phyloP scores from a whole-genome alignment of 495 filamentous ascomycete genomes.

The Aspergillus sparsus region DNA sequence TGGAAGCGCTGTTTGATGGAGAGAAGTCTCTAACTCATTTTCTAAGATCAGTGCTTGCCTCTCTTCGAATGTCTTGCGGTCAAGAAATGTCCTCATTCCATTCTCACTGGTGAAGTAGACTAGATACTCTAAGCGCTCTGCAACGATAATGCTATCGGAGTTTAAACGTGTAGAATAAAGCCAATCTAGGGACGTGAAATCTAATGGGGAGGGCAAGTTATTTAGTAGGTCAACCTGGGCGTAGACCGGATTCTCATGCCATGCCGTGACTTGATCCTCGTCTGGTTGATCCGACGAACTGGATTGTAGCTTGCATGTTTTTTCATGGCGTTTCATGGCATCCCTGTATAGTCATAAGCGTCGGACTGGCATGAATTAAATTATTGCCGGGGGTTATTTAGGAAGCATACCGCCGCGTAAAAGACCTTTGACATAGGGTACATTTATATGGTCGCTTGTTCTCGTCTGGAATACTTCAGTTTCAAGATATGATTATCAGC shows the following conservation, averaged over 20 bases:
- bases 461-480: constrained; percentile 17
- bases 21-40: not conserved
- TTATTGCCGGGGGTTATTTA: not conserved
- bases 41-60: constrained; percentile 22
- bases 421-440: constrained; percentile 19
- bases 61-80: constrained; percentile 22
- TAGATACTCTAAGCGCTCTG: constrained; percentile 29
- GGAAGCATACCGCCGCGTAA: constrained; percentile 19
- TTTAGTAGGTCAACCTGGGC: not conserved
- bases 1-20: not conserved
- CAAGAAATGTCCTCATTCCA: constrained; percentile 30
- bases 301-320: constrained; percentile 27
- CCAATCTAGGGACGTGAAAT: constrained; percentile 27
- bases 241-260: not conserved
- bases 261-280: not conserved
- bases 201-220: constrained; percentile 16
- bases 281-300: not conserved
- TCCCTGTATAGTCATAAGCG: constrained; percentile 18
- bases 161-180: constrained; percentile 19
- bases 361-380: not conserved
- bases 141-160: constrained; percentile 20
- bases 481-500: not conserved
- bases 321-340: constrained; percentile 29
- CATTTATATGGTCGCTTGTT: constrained; percentile 26
- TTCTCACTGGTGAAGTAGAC: constrained; percentile 31